Evolutionary conservation across 2,329 filamentous ascomycete genomes (phyloP).

Genomic region (Penicillium sp.): DNA sequence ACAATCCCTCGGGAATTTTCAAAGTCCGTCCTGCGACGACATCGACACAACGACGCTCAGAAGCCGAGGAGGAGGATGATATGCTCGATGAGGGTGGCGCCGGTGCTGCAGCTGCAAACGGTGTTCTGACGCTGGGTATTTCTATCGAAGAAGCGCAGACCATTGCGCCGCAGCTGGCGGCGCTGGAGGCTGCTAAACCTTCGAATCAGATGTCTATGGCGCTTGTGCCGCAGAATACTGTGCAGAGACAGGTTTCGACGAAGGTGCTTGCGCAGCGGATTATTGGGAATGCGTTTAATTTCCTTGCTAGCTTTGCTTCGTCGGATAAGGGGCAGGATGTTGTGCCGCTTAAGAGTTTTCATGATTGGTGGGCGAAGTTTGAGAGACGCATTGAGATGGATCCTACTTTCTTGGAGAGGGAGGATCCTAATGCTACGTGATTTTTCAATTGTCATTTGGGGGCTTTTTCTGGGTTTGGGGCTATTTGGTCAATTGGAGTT

Average conservation of each 20-base stretch:
- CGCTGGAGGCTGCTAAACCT: constrained; percentile 44
- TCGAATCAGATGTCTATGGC: constrained; percentile 26
- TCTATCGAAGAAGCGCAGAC: constrained; percentile 70
- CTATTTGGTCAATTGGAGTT: background rate
- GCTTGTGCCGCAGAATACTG: constrained; percentile 26
- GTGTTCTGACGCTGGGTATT: constrained; percentile 71
- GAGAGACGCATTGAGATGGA: constrained; percentile 80
- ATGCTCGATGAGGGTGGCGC: constrained; percentile 47
- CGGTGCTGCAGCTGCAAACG: constrained; percentile 29
- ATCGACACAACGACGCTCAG: constrained; percentile 23
- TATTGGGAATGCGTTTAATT: constrained; percentile 97
- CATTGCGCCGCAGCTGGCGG: constrained; percentile 67
- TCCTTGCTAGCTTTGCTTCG: constrained; percentile 79
- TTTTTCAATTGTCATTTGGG: background rate
- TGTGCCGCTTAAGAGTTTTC: constrained; percentile 89
- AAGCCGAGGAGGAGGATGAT: constrained; percentile 39
- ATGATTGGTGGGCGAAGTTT: constrained; percentile 98
- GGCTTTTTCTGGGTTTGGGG: background rate
- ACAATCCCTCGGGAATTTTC: constrained; percentile 91
- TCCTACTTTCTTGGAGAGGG: constrained; percentile 80
- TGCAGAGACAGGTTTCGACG: constrained; percentile 55
- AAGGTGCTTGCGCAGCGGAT: constrained; percentile 84
- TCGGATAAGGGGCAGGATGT: constrained; percentile 69
- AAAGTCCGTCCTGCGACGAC: constrained; percentile 53
- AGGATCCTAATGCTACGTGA: constrained; percentile 43